Evolutionary conservation across 2,329 filamentous ascomycete species (phyloP).

Genomic region (Trichoderma brevicompactum): DNA sequence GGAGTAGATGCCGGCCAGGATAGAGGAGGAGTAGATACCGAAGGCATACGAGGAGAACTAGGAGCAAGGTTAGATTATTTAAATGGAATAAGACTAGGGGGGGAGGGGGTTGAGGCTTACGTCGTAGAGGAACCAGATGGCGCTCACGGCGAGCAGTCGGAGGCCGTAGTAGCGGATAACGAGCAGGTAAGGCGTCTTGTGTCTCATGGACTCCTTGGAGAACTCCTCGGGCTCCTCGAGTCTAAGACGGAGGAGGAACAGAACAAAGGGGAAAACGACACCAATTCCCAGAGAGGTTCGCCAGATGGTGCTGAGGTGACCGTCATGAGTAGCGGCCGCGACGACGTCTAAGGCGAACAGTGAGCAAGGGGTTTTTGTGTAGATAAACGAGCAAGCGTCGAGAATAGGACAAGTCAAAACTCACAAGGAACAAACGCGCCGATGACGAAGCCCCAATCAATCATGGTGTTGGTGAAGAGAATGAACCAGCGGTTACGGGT

Average conservation of each 20-base stretch:
- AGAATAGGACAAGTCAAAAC: slow-evolving; percentile 22
- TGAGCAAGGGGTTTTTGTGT: not conserved
- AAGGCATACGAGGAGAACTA: slow-evolving; percentile 83
- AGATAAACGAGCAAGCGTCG: not conserved
- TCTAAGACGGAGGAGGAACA: slow-evolving; percentile 73
- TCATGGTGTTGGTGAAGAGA: slow-evolving; percentile 86
- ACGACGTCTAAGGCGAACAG: slow-evolving; percentile 47
- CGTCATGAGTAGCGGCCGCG: slow-evolving; percentile 59
- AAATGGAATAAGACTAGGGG: not conserved
- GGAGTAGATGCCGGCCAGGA: slow-evolving; percentile 69
- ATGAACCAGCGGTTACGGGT: slow-evolving; percentile 91
- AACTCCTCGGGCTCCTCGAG: slow-evolving; percentile 81
- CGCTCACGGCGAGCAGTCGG: slow-evolving; percentile 68
- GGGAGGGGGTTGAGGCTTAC: slow-evolving; percentile 44
- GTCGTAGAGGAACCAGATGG: slow-evolving; percentile 87
- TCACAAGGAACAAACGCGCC: slow-evolving; percentile 73
- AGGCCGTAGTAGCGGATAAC: slow-evolving; percentile 72
- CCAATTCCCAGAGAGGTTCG: slow-evolving; percentile 79
- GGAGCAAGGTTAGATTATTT: not conserved
- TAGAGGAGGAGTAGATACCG: slow-evolving; percentile 79
- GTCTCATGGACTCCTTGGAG: slow-evolving; percentile 69
- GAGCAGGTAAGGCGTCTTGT: slow-evolving; percentile 59
- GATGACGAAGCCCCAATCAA: slow-evolving; percentile 81
- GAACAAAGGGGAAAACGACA: slow-evolving; percentile 72
- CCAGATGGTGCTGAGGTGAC: slow-evolving; percentile 77